phyloP scores from a whole-genome alignment of 306 rosid species.

The Abrus pulchellus region DNA sequence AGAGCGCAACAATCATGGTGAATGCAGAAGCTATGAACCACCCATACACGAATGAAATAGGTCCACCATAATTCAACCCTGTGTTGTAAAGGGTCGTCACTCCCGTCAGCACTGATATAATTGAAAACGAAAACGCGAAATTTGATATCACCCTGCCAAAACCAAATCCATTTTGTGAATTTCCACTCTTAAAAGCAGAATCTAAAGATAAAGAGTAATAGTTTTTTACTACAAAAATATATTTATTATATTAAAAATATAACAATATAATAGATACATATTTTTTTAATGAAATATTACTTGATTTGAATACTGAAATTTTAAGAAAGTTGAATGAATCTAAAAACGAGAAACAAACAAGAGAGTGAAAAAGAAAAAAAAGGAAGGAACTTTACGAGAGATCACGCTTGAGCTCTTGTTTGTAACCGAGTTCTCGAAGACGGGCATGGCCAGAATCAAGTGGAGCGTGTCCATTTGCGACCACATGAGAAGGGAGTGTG shows the following conservation, averaged over 20 bases:
- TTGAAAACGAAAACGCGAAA: conserved; percentile 93
- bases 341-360: neutral
- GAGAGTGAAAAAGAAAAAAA: neutral
- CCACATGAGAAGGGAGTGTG: conserved; percentile 45
- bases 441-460: conserved; percentile 89
- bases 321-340: neutral
- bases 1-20: conserved; percentile 87
- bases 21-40: conserved; percentile 80
- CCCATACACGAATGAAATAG: conserved; percentile 85
- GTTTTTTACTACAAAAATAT: too few species aligned
- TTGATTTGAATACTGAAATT: too few species aligned
- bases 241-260: too few species aligned
- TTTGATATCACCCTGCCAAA: conserved; percentile 79
- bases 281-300: too few species aligned
- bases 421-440: conserved; percentile 93
- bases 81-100: conserved; percentile 87
- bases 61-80: conserved; percentile 89
- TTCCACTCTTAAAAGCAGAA: too few species aligned
- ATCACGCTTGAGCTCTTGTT: conserved; percentile 98
- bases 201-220: too few species aligned
- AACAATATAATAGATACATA: too few species aligned
- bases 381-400: conserved; percentile 68
- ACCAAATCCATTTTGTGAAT: neutral
- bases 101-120: conserved; percentile 92
- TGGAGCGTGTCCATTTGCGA: conserved; percentile 44